Evolutionary conservation across 306 rosid species (phyloP).

Genomic region (Quercus agrifolia): DNA sequence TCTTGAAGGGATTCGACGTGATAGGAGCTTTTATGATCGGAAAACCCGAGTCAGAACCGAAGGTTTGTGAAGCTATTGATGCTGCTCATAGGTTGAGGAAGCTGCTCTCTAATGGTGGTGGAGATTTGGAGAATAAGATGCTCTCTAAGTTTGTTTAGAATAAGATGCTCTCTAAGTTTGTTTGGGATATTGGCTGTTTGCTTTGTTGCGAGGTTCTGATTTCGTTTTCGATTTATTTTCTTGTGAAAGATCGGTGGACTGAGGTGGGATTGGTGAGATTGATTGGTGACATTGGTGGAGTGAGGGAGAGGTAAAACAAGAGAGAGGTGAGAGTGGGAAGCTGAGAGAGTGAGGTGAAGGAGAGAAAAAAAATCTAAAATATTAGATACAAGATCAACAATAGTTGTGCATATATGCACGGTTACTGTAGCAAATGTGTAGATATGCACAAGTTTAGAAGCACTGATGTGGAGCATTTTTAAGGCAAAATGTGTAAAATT

Average conservation of each 20-base stretch:
- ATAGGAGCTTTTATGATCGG: conserved; percentile 62
- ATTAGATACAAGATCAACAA: too few relatives aligned
- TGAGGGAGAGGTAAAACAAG: too few relatives aligned
- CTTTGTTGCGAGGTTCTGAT: conserved; percentile 70
- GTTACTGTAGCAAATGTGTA: too few relatives aligned
- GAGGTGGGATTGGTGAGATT: too few relatives aligned
- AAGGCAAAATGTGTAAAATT: too few relatives aligned
- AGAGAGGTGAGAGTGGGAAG: too few relatives aligned
- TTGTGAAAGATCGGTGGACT: conserved; percentile 20
- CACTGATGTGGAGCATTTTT: too few relatives aligned
- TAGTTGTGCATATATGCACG: too few relatives aligned
- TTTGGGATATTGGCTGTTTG: conserved; percentile 88
- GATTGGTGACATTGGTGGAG: too few relatives aligned
- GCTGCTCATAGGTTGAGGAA: conserved; percentile 44
- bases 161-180: conserved; percentile 24
- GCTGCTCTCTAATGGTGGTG: conserved; percentile 31
- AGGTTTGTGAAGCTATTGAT: conserved; percentile 47
- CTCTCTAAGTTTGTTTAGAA: conserved; percentile 34
- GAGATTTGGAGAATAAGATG: conserved; percentile 11
- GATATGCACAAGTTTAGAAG: too few relatives aligned
- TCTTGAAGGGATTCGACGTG: conserved; percentile 63
- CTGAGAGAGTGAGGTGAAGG: too few relatives aligned
- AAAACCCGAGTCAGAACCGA: conserved; percentile 22
- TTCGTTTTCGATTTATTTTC: conserved; percentile 56
- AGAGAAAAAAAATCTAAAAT: too few relatives aligned